Conservation (phyloP, 2,329 filamentous ascomycete species). For the Fusarium goolgardi region DNA sequence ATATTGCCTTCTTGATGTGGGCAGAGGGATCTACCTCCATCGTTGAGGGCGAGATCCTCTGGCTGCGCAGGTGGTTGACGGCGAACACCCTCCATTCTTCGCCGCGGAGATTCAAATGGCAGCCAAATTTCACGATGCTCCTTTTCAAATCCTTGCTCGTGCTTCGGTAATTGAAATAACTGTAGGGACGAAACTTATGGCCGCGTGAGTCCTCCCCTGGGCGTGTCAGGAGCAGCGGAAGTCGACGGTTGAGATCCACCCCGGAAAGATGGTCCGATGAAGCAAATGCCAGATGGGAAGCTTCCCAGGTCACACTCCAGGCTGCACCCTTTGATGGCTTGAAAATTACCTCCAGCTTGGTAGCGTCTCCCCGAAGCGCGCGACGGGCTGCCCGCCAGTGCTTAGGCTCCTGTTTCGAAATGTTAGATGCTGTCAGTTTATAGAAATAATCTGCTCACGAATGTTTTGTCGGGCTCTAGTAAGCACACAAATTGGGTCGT, state of each 20-base stretch:
- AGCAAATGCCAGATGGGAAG: neutral
- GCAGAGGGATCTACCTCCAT: accelerated
- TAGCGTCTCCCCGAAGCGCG: neutral
- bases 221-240: neutral
- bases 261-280: neutral
- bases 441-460: neutral
- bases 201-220: neutral
- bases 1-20: accelerated
- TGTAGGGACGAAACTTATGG: neutral
- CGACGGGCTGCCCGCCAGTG: conserved; percentile 12
- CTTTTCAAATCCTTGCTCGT: accelerated
- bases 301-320: neutral
- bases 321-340: no score
- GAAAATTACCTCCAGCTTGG: neutral
- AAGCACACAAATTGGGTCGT: neutral
- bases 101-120: accelerated
- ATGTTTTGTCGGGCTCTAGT: neutral
- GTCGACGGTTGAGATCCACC: neutral
- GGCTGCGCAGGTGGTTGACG: neutral
- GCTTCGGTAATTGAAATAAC: neutral
- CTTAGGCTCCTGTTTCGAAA: neutral
- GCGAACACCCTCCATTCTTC: neutral
- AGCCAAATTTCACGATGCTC: accelerated
- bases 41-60: accelerated
- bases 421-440: neutral